Conservation (phyloP, 2,329 filamentous ascomycete species). For the Epichloe gansuensis region DNA sequence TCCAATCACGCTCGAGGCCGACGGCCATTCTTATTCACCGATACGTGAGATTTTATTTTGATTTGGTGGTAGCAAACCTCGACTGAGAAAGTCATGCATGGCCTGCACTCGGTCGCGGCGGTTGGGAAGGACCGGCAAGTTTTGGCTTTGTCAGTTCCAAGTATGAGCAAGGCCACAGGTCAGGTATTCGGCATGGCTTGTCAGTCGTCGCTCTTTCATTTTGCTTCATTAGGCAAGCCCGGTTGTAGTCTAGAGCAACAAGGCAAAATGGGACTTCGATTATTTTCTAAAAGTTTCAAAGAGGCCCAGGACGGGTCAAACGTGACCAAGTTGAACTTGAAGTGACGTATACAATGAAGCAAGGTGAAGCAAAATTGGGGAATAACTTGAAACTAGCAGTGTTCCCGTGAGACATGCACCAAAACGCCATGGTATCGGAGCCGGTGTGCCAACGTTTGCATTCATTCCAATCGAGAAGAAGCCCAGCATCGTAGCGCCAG, state of each 20-base stretch:
- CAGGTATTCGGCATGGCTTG: constrained; percentile 19
- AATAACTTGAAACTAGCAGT: neutral
- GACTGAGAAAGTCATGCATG: constrained; percentile 1
- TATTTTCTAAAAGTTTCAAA: neutral
- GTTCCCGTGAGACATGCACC: neutral
- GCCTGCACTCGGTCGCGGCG: constrained; percentile 4
- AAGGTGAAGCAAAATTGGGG: neutral
- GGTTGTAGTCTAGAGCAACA: constrained; percentile 23
- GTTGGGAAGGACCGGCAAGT: constrained; percentile 1
- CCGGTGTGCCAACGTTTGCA: neutral
- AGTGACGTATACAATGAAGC: neutral
- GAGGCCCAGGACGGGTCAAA: neutral
- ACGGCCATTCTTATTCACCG: constrained; percentile 17
- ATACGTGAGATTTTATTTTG: constrained; percentile 14
- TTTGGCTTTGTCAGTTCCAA: constrained; percentile 10
- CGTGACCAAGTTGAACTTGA: neutral
- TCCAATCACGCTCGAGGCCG: constrained; percentile 13
- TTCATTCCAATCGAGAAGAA: neutral
- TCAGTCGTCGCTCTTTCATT: constrained; percentile 22
- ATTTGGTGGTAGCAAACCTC: constrained; percentile 6
- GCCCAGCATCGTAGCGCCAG: neutral
- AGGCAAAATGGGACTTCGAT: constrained; percentile 5
- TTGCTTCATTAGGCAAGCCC: constrained; percentile 17
- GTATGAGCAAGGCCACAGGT: constrained; percentile 18
- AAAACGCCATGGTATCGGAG: neutral